phyloP scores from a whole-genome alignment of 2,329 filamentous ascomycete genomes.

The Neofusicoccum cordaticola region DNA sequence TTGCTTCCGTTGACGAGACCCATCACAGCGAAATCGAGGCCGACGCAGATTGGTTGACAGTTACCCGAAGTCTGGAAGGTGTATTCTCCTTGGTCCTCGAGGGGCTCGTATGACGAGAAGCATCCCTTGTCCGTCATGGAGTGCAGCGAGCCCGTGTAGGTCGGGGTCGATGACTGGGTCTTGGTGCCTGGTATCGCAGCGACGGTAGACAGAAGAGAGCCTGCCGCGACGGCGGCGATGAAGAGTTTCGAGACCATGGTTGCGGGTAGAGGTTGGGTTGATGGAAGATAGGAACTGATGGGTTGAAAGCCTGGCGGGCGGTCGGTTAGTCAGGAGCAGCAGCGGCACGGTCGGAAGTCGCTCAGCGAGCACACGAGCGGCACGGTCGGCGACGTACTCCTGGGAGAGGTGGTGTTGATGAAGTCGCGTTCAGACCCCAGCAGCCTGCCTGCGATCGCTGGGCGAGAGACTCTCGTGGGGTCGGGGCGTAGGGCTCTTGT shows the following conservation, averaged over 20 bases:
- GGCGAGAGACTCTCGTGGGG: background rate
- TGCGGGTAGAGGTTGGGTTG: constrained; percentile 4
- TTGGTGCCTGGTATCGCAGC: constrained; percentile 23
- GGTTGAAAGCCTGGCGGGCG: background rate
- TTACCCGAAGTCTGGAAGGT: constrained; percentile 55
- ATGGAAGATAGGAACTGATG: background rate
- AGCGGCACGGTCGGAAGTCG: constrained; percentile 5
- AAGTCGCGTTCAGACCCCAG: constrained; percentile 10
- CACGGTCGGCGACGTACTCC: constrained; percentile 2
- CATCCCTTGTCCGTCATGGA: constrained; percentile 47
- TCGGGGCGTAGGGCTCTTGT: background rate
- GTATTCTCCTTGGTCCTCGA: constrained; percentile 49
- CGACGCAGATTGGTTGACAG: constrained; percentile 53
- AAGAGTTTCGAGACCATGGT: constrained; percentile 35
- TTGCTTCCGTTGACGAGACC: constrained; percentile 59
- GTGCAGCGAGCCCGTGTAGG: constrained; percentile 27
- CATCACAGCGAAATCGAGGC: constrained; percentile 54
- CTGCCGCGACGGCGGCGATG: constrained; percentile 31
- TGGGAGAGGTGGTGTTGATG: background rate
- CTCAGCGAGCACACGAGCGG: background rate
- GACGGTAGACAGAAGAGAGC: constrained; percentile 29
- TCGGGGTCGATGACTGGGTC: constrained; percentile 30
- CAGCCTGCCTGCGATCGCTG: constrained; percentile 11
- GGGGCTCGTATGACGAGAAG: constrained; percentile 47
- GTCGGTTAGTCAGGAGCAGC: constrained; percentile 4